Percentiles rank a stretch among this genome's conserved stretches.
These are phyloP conservation scores for Colletotrichum tamarilloi DNA, from an alignment of 2,329 filamentous ascomycete genomes.

Conservation along the genomic window DNA sequence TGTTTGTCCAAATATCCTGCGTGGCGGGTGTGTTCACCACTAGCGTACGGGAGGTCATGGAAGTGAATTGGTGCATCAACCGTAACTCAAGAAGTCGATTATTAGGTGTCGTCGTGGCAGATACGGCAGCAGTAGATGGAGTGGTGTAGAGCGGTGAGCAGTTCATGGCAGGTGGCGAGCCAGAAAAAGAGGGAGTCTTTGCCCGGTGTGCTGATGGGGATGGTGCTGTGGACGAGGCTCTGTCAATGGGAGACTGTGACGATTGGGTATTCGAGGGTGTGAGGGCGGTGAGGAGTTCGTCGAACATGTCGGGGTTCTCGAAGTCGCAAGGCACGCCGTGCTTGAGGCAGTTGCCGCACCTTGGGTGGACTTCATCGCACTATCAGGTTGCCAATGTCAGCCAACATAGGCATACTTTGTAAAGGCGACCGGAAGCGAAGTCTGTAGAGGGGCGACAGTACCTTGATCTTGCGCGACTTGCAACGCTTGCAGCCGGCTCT, in stretches of 20 bases:
- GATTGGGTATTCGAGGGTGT: slow-evolving; percentile 37
- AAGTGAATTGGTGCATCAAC: slow-evolving; percentile 74
- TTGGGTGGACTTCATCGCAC: slow-evolving; percentile 75
- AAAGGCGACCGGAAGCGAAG: background rate
- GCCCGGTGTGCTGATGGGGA: slow-evolving; percentile 38
- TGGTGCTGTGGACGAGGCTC: slow-evolving; percentile 40
- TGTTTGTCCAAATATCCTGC: slow-evolving; percentile 69
- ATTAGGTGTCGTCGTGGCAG: slow-evolving; percentile 46
- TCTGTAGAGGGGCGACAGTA: slow-evolving; percentile 42
- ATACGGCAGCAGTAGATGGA: slow-evolving; percentile 44
- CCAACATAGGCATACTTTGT: background rate
- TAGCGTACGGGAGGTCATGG: slow-evolving; percentile 69
- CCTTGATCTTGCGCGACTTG: slow-evolving; percentile 78
- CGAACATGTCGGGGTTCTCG: slow-evolving; percentile 61
- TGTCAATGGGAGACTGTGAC: slow-evolving; percentile 38
- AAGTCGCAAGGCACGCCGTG: slow-evolving; percentile 76
- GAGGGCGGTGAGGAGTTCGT: slow-evolving; percentile 52
- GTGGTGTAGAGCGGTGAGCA: slow-evolving; percentile 48
- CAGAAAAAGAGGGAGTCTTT: slow-evolving; percentile 37
- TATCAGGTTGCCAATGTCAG: slow-evolving; percentile 40
- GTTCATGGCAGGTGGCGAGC: slow-evolving; percentile 35
- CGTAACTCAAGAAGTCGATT: slow-evolving; percentile 69
- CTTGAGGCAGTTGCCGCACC: slow-evolving; percentile 74
- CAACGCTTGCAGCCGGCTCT: slow-evolving; percentile 74
- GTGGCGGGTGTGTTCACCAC: slow-evolving; percentile 62